Evolutionary conservation across 352 stramenopile genomes (phyloP).

Genomic region (Salisapilia sapeloensis): DNA sequence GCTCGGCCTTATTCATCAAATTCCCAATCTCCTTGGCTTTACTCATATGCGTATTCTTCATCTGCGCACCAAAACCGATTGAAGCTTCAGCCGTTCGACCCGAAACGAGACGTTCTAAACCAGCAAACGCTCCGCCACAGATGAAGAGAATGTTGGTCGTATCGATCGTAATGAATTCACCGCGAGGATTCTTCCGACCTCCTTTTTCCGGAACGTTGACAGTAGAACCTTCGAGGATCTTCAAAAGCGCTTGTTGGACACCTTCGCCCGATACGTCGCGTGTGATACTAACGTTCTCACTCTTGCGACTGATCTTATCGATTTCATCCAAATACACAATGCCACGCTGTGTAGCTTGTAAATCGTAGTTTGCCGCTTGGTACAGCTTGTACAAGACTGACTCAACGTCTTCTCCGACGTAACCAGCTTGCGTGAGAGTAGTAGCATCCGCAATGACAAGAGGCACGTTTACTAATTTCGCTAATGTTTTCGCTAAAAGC

Average conservation of each 20-base stretch:
- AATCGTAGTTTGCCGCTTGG: constrained; percentile 90
- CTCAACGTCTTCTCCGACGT: constrained; percentile 98
- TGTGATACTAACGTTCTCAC: constrained; percentile 86
- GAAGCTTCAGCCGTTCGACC: constrained; percentile 84
- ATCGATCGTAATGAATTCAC: constrained; percentile 96
- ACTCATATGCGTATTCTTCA: constrained; percentile 62
- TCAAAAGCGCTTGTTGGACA: constrained; percentile 97
- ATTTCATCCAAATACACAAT: constrained; percentile 99
- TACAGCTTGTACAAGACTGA: constrained; percentile 97
- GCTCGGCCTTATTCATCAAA: constrained; percentile 87
- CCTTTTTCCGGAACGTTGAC: constrained; percentile 97
- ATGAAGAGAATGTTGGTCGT: constrained; percentile 99
- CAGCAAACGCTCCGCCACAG: constrained; percentile 93
- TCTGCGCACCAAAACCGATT: constrained; percentile 96
- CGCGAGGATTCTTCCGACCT: constrained; percentile 91
- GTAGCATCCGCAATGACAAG: constrained; percentile 96
- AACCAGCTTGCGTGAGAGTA: constrained; percentile 94
- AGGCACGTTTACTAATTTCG: constrained; percentile 91
- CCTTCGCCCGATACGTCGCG: constrained; percentile 96
- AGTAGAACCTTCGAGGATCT: constrained; percentile 96
- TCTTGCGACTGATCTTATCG: constrained; percentile 93
- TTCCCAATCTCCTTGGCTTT: constrained; percentile 77
- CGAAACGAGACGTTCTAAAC: constrained; percentile 90
- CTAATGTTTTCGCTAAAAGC: constrained; percentile 92
- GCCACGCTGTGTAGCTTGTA: constrained; percentile 89